Evolutionary conservation across 768 basidiomycete genomes (phyloP).

Genomic region (Suillus cothurnatus): DNA sequence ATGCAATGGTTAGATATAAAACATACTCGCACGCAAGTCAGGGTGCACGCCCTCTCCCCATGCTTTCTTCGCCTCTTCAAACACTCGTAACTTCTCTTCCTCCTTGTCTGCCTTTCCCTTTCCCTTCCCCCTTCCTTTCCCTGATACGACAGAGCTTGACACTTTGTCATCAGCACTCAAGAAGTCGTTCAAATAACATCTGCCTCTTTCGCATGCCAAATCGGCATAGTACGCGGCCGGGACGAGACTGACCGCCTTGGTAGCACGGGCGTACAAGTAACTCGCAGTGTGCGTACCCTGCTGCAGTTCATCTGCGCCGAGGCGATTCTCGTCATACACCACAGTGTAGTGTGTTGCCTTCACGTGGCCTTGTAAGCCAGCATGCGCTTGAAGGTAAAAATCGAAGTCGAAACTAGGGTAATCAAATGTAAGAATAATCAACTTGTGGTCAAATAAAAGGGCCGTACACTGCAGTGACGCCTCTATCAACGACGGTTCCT

Average conservation of each 20-base stretch:
- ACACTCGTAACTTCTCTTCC: slow-evolving; percentile 39
- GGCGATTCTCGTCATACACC: slow-evolving; percentile 73
- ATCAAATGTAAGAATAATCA: background rate
- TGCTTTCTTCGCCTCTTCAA: slow-evolving; percentile 46
- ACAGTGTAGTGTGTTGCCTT: slow-evolving; percentile 79
- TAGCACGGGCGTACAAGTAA: slow-evolving; percentile 82
- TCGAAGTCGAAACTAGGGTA: slow-evolving; percentile 58
- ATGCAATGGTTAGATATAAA: slow-evolving; percentile 47
- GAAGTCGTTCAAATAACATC: slow-evolving; percentile 76
- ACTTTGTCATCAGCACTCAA: slow-evolving; percentile 56
- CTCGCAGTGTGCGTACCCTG: slow-evolving; percentile 67
- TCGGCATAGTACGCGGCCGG: slow-evolving; percentile 84
- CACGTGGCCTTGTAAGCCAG: slow-evolving; percentile 70
- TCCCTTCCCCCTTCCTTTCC: slow-evolving; percentile 39
- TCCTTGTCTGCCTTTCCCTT: slow-evolving; percentile 33
- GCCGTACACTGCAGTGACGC: slow-evolving; percentile 67
- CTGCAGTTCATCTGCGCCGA: slow-evolving; percentile 75
- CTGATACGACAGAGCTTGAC: slow-evolving; percentile 35
- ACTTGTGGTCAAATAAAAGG: slow-evolving; percentile 21
- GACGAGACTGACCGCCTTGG: slow-evolving; percentile 79
- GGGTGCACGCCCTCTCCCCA: slow-evolving; percentile 57
- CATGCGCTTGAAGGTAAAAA: slow-evolving; percentile 73
- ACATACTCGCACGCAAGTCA: slow-evolving; percentile 64
- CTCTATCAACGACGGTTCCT: slow-evolving; percentile 81
- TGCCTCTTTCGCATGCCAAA: slow-evolving; percentile 77